Percentiles rank a stretch among this genome's conserved stretches.
phyloP scores from a whole-genome alignment of 2,329 filamentous ascomycete genomes.

The Colletotrichum sidae region DNA sequence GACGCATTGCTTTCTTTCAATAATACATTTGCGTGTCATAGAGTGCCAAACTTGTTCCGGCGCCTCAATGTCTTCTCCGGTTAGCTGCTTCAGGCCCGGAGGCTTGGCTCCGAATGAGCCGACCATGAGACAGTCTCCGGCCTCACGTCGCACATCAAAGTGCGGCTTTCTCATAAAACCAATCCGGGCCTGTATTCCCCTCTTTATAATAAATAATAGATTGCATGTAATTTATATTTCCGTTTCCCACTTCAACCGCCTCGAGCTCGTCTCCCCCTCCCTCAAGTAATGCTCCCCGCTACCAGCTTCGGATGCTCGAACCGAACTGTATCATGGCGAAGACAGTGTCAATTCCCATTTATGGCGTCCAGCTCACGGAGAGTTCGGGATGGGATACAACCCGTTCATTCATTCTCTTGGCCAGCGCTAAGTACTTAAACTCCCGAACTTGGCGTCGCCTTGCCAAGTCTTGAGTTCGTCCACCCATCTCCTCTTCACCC shows the following conservation, averaged over 20 bases:
- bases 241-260: neutral
- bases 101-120: slow-evolving; percentile 15
- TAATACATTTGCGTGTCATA: no score
- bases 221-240: slow-evolving; percentile 15
- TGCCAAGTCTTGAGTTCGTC: slow-evolving; percentile 8
- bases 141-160: neutral
- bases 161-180: no score
- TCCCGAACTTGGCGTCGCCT: slow-evolving; percentile 24
- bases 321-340: neutral
- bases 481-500: no score
- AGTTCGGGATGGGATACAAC: slow-evolving; percentile 5
- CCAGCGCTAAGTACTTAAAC: slow-evolving; percentile 14
- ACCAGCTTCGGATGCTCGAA: neutral
- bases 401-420: neutral
- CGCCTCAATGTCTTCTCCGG: neutral
- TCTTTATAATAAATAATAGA: neutral
- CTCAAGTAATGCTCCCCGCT: neutral
- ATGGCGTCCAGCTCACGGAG: neutral
- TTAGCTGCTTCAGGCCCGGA: slow-evolving; percentile 25
- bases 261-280: neutral
- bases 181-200: neutral
- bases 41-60: neutral
- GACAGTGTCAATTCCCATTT: neutral
- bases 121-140: slow-evolving; percentile 1
- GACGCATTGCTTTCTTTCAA: no score